phyloP scores from a whole-genome alignment of 805 yeast species.

The Komagataella ulmi region DNA sequence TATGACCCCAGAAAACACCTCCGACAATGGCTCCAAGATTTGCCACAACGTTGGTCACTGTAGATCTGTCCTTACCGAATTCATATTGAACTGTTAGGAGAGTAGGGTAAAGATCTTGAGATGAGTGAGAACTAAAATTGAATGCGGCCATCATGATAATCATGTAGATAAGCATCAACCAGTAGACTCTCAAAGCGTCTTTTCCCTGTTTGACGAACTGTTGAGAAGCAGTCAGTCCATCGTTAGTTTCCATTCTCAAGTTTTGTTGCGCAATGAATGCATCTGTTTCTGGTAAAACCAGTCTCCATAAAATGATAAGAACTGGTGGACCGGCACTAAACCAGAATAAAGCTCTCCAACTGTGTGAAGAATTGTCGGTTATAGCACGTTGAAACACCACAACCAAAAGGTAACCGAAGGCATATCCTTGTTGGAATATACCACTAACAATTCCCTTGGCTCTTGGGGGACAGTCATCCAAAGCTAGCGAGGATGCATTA shows the following conservation, averaged over 20 bases:
- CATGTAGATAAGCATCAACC: constrained; percentile 45
- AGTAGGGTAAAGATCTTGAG: constrained; percentile 53
- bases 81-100: constrained; percentile 31
- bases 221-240: not conserved
- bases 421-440: constrained; percentile 71
- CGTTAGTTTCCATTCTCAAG: constrained; percentile 6
- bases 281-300: constrained; percentile 36
- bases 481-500: constrained; percentile 36
- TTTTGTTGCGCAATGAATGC: constrained; percentile 27
- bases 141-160: constrained; percentile 51
- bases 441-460: constrained; percentile 53
- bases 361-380: constrained; percentile 32
- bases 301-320: constrained; percentile 26
- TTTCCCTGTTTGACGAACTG: constrained; percentile 1
- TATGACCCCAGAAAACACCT: constrained; percentile 41
- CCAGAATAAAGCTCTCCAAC: constrained; percentile 59
- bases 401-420: constrained; percentile 53
- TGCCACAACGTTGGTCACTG: constrained; percentile 44
- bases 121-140: constrained; percentile 49
- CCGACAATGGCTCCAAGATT: constrained; percentile 47
- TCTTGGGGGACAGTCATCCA: constrained; percentile 37
- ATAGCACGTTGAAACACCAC: constrained; percentile 55
- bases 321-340: constrained; percentile 49
- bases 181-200: constrained; percentile 28
- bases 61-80: constrained; percentile 27